Base-by-base conservation (phyloP, 371 early-diverging fungal species). In the Coemansia linderi region DNA sequence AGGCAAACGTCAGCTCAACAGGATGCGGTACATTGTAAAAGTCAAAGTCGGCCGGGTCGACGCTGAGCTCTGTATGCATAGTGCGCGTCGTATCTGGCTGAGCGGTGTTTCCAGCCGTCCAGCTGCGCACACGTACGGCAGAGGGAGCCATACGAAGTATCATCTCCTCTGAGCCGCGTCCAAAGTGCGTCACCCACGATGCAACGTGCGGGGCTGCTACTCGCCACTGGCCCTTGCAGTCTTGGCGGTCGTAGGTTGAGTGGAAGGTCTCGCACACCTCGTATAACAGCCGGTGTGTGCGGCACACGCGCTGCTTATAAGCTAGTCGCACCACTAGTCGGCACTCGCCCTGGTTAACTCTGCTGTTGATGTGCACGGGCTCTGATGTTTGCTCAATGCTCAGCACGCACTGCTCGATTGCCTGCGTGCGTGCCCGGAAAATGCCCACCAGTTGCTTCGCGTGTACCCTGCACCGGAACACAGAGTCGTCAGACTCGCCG, bases 151-250 rank as follows among this genome's bases (percentile, higher is more conserved):
- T 76, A 44, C 68, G 58, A 39, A 89, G 58, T 17, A 88, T 82
- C 43, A 89, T 75, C 63, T 89, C 90, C 59, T 86, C 88, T 50
- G 87, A 72, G 15, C 81, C 82, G 1, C 73, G 68, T 12, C 84
- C 81, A 70, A 89, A 89, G 67, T 85, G 84, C n/a, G 67, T 57
- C 33, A 82, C 71, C 86, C 85, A 88, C 33, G 86, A 86, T 2
- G 82, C 77, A 8, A 85, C 77, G 37, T 86, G 71, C 61, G 84
- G 84, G 13, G 87, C 83, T 17, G 81, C 59, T 8, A 85, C 84
- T 0, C 80, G 72, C 75, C 83, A 83, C 58, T 66, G 71, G 73
- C 79, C 71, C 31, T 69, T 68, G 40, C 84, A 83, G 17, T 71
- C 69, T 27, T 65, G 43, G 57, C 83, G 84, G 48, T 81, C 75